A percentile compares a stretch with the other conserved stretches of the same genome.
Conservation (phyloP, 208 protist genomes). For the Acanthamoeba healyi region DNA sequence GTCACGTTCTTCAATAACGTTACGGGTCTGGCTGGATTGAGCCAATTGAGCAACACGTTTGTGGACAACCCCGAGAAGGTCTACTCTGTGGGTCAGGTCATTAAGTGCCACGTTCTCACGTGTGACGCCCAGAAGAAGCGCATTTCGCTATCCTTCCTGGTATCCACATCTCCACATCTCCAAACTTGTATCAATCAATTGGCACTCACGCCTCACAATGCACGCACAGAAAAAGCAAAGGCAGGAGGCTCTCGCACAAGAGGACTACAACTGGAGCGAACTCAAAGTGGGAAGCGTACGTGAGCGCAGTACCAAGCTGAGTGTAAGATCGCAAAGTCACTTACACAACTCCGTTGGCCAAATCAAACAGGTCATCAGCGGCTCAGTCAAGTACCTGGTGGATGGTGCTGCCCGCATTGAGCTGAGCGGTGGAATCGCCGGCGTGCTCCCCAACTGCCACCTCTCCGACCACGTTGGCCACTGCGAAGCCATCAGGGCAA, state of each 20-base stretch:
- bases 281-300: conserved; percentile 52
- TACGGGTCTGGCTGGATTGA: conserved; percentile 19
- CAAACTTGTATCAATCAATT: too few relatives aligned
- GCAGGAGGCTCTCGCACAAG: background rate
- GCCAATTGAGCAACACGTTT: conserved; percentile 65
- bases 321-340: background rate
- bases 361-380: conserved; percentile 42
- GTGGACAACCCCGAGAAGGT: conserved; percentile 16
- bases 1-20: conserved; percentile 74
- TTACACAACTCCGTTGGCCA: too few relatives aligned
- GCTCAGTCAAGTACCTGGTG: conserved; percentile 62
- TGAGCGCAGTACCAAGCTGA: background rate
- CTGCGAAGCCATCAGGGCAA: conserved; percentile 36
- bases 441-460: conserved; percentile 46
- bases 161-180: background rate
- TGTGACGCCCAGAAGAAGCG: conserved; percentile 56
- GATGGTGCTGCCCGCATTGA: conserved; percentile 13
- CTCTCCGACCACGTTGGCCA: conserved; percentile 56
- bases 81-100: conserved; percentile 44
- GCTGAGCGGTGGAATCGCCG: conserved; percentile 27
- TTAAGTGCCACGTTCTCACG: conserved; percentile 65
- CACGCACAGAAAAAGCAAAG: conserved; percentile 66
- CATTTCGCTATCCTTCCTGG: conserved; percentile 60
- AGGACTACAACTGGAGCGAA: conserved; percentile 17
- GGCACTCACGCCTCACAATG: background rate